Evolutionary conservation across 139 green algal genomes (phyloP), one percentile per base, ranked within the genome.

Genomic region (Coelastrella sp.): DNA sequence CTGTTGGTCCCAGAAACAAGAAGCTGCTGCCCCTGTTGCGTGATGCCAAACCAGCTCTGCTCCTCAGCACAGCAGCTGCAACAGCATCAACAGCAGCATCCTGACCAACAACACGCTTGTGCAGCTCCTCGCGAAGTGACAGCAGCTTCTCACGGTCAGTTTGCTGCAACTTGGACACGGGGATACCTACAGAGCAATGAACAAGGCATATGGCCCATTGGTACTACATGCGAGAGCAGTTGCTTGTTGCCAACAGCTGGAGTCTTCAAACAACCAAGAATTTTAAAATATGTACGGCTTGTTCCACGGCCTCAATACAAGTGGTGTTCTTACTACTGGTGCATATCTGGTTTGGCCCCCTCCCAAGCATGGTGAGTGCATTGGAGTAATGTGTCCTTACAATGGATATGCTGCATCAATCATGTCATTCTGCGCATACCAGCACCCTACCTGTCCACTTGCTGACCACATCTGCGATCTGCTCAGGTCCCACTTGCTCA

Each of bases 1-100:
- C 93, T 14, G 96, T 98, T 10, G 97, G 97, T 7, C 97, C 97
- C 66, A 98, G 93, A 92, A 99, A 99, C n/a, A 99, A 92, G 94
- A 99, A 99, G 84, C 86, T 94, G 89, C 87, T 92, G 92, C 95
- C 95, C 63, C 95, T 93, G 84, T 73, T 93, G 78, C 87, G 90
- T 7, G 92, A 79, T 70, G 89, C 92, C 70, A 98, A 93, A 20
- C 96, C 96, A 0, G 96, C 96, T 9, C 95, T 92, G 27, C 80
- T 92, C 83, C 96, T 88, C 93, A 97, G 93, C 89, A 99, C 98
- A 19, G 98, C 98, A 82, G 99, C 97, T 15, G 97, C 95, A 82
- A 99, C 98, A 0, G 94, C 95, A 11, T 94, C 93, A 25, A 99
- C 98, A 0, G 98, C 98, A 83, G 95, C 94, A 59, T 99, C 94